These are phyloP conservation scores for Neurospora tetrasperma DNA, from an alignment of 495 filamentous ascomycete genomes.

Conservation along the genomic window DNA sequence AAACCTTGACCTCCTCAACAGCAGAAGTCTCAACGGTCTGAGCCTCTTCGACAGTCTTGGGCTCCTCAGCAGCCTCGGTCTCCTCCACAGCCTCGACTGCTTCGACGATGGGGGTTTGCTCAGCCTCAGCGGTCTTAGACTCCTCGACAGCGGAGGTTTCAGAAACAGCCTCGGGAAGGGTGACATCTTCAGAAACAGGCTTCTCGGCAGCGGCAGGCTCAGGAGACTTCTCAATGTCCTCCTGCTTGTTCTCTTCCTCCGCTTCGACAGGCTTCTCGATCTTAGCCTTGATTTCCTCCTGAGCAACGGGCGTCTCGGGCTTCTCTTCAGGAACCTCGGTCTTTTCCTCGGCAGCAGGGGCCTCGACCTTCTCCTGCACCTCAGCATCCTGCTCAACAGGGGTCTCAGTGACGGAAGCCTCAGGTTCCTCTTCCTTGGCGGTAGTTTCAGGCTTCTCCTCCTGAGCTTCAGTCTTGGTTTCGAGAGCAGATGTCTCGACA, in stretches of 20 bases:
- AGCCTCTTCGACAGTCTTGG: neutral
- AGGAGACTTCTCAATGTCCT: slow-evolving; percentile 7
- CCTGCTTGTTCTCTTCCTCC: neutral
- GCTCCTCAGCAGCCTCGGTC: slow-evolving; percentile 4
- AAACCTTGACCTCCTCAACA: neutral
- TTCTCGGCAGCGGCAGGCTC: neutral
- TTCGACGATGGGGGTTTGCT: slow-evolving; percentile 4
- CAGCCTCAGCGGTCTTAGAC: slow-evolving; percentile 7
- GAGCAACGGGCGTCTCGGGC: neutral
- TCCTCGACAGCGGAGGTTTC: slow-evolving; percentile 9
- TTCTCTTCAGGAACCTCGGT: neutral
- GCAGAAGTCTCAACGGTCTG: neutral
- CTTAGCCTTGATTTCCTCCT: neutral
- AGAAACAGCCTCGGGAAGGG: neutral
- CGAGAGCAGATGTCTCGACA: neutral
- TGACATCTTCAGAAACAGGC: neutral
- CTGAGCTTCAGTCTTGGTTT: slow-evolving; percentile 1
- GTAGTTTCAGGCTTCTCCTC: neutral
- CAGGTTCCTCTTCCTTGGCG: neutral
- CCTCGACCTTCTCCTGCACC: neutral
- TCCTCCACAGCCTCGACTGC: slow-evolving; percentile 1
- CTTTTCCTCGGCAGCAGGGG: slow-evolving; percentile 1
- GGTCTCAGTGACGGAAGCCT: neutral
- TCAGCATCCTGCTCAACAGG: slow-evolving; percentile 4
- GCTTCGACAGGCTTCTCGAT: neutral